phyloP scores from a whole-genome alignment of 345 rosid genomes.

The Citrus inodora region DNA sequence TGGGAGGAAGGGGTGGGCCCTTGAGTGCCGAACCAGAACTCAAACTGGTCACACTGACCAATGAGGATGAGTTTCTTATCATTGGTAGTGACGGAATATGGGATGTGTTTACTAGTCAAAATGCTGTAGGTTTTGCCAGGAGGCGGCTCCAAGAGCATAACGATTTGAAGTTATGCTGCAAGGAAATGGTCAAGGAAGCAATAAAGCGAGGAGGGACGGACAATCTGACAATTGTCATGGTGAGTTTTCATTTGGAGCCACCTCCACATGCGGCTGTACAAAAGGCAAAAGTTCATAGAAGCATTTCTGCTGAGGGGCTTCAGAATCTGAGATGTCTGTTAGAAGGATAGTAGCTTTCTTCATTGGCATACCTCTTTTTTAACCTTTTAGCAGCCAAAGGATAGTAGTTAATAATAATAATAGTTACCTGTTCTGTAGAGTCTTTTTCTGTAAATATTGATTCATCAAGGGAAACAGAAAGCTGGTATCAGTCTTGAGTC shows the following conservation, averaged over 20 bases:
- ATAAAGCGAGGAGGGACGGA: constrained; percentile 53
- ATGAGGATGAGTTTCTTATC: constrained; percentile 80
- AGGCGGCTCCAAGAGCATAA: constrained; percentile 73
- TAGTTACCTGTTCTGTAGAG: background rate
- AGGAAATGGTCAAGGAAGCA: constrained; percentile 77
- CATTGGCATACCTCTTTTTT: background rate
- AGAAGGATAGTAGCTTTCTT: constrained; percentile 32
- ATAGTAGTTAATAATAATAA: constrained; percentile 14
- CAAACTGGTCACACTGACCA: constrained; percentile 45
- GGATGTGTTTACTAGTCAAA: constrained; percentile 77
- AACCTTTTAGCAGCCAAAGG: background rate
- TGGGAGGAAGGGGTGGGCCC: constrained; percentile 42
- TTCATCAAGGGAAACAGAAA: constrained; percentile 4
- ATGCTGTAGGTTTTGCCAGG: constrained; percentile 70
- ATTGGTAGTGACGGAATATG: constrained; percentile 85
- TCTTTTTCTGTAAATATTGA: constrained; percentile 21
- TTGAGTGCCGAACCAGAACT: constrained; percentile 86
- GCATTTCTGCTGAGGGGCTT: constrained; percentile 73
- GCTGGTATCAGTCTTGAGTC: background rate
- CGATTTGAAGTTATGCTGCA: constrained; percentile 61
- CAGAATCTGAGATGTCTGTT: constrained; percentile 34
- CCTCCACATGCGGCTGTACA: constrained; percentile 47
- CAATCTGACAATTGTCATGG: constrained; percentile 71
- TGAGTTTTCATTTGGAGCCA: constrained; percentile 60
- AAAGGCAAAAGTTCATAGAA: constrained; percentile 44